phyloP scores from a whole-genome alignment of 2,329 filamentous ascomycete genomes.

The Stachybotrys chlorohalonatus region DNA sequence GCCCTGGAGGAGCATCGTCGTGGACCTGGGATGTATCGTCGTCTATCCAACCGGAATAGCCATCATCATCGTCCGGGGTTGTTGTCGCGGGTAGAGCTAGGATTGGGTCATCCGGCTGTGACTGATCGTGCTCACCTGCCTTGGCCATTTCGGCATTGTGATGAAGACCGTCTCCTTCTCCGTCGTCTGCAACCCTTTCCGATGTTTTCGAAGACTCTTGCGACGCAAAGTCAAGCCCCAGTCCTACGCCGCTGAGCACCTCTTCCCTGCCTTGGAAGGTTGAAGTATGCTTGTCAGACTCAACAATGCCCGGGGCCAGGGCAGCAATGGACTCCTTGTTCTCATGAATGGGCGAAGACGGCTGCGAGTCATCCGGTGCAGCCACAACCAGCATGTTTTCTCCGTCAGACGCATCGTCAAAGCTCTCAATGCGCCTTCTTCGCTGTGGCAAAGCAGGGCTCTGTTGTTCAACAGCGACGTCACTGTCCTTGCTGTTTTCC shows the following conservation, averaged over 20 bases:
- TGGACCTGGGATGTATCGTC: conserved; percentile 8
- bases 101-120: conserved; percentile 4
- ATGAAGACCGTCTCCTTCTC: neutral
- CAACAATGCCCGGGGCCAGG: neutral
- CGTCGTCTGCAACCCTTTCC: conserved; percentile 1
- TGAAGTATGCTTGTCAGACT: neutral
- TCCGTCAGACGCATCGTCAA: conserved; percentile 26
- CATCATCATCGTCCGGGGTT: conserved; percentile 17
- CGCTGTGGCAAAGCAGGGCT: conserved; percentile 24
- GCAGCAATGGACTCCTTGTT: conserved; percentile 6
- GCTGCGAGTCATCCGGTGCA: conserved; percentile 54
- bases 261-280: neutral
- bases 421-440: conserved; percentile 24
- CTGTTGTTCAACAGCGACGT: conserved; percentile 1
- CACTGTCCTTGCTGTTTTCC: conserved; percentile 3
- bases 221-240: conserved; percentile 1
- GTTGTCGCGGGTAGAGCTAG: conserved; percentile 7
- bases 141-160: neutral
- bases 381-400: conserved; percentile 55
- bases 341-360: conserved; percentile 38
- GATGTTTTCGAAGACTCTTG: conserved; percentile 7
- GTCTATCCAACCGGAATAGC: conserved; percentile 27
- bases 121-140: neutral
- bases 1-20: too few relatives aligned
- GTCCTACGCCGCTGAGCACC: neutral